Evolutionary conservation across 1,139 yeast genomes (phyloP).

Genomic region (Eremothecium cymbalariae): DNA sequence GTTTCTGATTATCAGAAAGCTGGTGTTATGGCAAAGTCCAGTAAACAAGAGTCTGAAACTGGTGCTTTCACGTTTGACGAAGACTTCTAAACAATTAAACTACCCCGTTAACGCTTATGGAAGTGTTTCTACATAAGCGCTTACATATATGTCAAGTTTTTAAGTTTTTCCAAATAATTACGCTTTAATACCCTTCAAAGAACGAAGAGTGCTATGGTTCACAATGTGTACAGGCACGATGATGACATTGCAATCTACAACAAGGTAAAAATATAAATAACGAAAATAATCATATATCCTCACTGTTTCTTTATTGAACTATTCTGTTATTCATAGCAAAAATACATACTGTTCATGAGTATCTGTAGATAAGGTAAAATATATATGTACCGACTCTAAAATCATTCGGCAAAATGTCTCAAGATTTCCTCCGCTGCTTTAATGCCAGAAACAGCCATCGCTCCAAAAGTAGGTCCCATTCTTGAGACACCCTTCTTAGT

Average conservation of each 20-base stretch:
- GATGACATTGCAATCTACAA: too few relatives aligned
- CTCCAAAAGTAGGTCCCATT: constrained; percentile 83
- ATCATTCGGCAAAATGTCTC: constrained; percentile 27
- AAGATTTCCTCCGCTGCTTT: constrained; percentile 56
- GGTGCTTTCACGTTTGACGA: constrained; percentile 46
- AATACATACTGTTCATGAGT: too few relatives aligned
- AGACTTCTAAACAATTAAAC: constrained; percentile 38
- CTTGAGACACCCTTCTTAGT: constrained; percentile 72
- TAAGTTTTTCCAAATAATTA: neutral
- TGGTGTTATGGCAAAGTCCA: constrained; percentile 78
- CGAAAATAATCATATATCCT: too few relatives aligned
- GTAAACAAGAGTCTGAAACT: constrained; percentile 34
- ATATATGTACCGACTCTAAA: too few relatives aligned
- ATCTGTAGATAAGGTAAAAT: too few relatives aligned
- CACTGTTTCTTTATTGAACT: too few relatives aligned
- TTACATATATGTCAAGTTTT: neutral
- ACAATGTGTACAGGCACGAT: too few relatives aligned
- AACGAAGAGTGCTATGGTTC: too few relatives aligned
- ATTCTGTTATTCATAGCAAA: too few relatives aligned
- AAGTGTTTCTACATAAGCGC: neutral
- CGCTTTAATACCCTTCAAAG: too few relatives aligned
- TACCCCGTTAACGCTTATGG: too few relatives aligned
- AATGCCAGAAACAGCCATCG: constrained; percentile 70
- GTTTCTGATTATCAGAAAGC: constrained; percentile 99
- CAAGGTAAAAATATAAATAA: too few relatives aligned